Conservation (phyloP, 1,139 yeast species). For the Kodamaea suecica region DNA sequence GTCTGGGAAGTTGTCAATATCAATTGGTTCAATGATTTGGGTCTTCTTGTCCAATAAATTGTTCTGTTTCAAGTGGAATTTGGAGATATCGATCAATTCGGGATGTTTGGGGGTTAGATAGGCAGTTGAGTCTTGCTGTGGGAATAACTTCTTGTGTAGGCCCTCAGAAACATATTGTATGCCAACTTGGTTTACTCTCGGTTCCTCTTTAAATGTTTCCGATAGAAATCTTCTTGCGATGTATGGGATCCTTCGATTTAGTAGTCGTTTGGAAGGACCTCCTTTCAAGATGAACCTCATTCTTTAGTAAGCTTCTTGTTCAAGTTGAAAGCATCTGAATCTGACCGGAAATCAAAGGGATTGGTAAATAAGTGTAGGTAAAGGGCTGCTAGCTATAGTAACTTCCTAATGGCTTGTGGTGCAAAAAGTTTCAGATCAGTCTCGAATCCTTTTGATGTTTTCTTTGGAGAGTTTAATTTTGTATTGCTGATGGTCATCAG, state of each 20-base stretch:
- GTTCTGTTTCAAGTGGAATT: slow-evolving; percentile 58
- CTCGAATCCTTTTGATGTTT: no score
- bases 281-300: no score
- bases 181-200: slow-evolving; percentile 61
- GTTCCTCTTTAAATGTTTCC: slow-evolving; percentile 30
- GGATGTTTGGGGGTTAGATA: slow-evolving; percentile 27
- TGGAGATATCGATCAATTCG: slow-evolving; percentile 54
- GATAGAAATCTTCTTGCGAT: neutral
- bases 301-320: no score
- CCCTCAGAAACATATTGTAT: slow-evolving; percentile 63
- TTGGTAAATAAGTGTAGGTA: no score
- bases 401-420: no score
- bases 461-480: no score
- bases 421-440: no score
- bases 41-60: slow-evolving; percentile 80
- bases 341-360: no score
- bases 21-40: slow-evolving; percentile 57
- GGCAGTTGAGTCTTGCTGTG: slow-evolving; percentile 26
- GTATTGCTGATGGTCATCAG: no score
- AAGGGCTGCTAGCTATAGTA: no score
- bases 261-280: neutral
- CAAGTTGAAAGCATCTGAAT: no score
- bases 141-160: slow-evolving; percentile 63
- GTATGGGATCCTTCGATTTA: neutral
- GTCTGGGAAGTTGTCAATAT: slow-evolving; percentile 58